These are phyloP conservation scores for Alternaria sp. DNA, from an alignment of 2,329 filamentous ascomycete genomes.

Conservation along the genomic window DNA sequence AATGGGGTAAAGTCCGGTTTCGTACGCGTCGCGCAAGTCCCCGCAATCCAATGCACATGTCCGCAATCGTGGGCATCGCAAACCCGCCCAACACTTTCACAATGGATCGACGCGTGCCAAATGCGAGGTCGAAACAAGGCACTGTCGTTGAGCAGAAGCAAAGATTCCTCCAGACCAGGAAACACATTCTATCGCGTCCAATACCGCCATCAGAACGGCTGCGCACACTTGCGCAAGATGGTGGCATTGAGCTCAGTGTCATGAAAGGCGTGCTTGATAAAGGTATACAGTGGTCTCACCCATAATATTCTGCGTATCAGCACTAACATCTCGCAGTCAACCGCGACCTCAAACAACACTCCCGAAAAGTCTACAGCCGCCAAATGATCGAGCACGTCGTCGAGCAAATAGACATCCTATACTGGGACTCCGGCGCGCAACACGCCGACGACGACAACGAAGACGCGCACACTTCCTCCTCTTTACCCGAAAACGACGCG, in stretches of 20 bases:
- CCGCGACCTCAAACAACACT: conserved; percentile 68
- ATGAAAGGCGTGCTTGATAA: conserved; percentile 60
- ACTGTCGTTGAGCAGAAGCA: conserved; percentile 67
- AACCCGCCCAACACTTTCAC: not conserved
- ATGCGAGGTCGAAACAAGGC: conserved; percentile 29
- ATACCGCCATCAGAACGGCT: conserved; percentile 63
- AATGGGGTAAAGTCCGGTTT: not conserved
- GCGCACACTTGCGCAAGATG: conserved; percentile 57
- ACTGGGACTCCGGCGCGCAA: conserved; percentile 58
- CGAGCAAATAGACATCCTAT: conserved; percentile 73
- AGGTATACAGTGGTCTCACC: conserved; percentile 40
- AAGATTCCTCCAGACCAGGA: conserved; percentile 67
- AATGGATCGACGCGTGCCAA: conserved; percentile 10
- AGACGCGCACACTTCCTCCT: conserved; percentile 33
- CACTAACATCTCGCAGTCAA: conserved; percentile 57
- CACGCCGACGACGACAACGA: conserved; percentile 27
- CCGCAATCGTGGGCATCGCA: not conserved
- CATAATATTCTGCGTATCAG: no score
- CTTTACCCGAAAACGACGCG: conserved; percentile 50
- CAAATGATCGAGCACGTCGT: conserved; percentile 74
- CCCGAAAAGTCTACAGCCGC: conserved; percentile 68
- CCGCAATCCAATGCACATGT: not conserved
- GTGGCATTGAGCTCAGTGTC: conserved; percentile 54
- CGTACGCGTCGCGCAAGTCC: conserved; percentile 9
- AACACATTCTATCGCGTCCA: conserved; percentile 66